These are phyloP conservation scores for Xylaria digitata DNA, from an alignment of 2,329 filamentous ascomycete species.

Conservation along the genomic window DNA sequence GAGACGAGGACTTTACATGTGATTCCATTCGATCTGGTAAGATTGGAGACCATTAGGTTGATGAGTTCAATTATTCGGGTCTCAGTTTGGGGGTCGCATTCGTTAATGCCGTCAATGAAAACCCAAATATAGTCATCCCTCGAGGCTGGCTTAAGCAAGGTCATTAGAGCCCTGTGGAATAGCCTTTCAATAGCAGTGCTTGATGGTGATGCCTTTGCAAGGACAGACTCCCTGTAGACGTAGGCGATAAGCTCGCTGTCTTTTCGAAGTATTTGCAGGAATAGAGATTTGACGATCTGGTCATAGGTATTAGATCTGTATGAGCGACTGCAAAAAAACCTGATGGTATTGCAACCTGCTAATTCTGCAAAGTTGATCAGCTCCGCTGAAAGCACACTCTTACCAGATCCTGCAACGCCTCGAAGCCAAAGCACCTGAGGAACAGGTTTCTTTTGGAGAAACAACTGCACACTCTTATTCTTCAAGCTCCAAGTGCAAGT, in stretches of 20 bases:
- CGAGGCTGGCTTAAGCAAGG: too few species aligned
- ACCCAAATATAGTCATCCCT: conserved; percentile 7
- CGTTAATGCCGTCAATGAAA: conserved; percentile 17
- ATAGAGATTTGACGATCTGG: conserved; percentile 2
- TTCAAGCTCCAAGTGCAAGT: conserved; percentile 52
- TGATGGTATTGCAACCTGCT: not conserved
- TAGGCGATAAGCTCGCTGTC: conserved; percentile 18
- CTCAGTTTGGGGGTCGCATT: conserved; percentile 6
- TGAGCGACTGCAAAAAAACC: conserved; percentile 9
- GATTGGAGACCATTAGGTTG: not conserved
- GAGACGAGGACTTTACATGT: conserved; percentile 12
- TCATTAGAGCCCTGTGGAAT: conserved; percentile 5
- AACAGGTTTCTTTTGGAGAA: conserved; percentile 1
- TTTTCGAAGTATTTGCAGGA: conserved; percentile 11
- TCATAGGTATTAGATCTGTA: conserved; percentile 10
- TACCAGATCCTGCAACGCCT: conserved; percentile 8
- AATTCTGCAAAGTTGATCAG: not conserved
- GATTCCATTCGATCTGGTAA: not conserved
- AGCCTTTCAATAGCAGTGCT: not conserved
- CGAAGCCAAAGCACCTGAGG: conserved; percentile 14
- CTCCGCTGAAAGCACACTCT: conserved; percentile 9
- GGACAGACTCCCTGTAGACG: conserved; percentile 3
- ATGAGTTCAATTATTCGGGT: not conserved
- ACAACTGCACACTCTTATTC: conserved; percentile 42
- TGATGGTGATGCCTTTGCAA: conserved; percentile 3